phyloP scores from a whole-genome alignment of 2,329 filamentous ascomycete genomes.

The Monosporascus ibericus region DNA sequence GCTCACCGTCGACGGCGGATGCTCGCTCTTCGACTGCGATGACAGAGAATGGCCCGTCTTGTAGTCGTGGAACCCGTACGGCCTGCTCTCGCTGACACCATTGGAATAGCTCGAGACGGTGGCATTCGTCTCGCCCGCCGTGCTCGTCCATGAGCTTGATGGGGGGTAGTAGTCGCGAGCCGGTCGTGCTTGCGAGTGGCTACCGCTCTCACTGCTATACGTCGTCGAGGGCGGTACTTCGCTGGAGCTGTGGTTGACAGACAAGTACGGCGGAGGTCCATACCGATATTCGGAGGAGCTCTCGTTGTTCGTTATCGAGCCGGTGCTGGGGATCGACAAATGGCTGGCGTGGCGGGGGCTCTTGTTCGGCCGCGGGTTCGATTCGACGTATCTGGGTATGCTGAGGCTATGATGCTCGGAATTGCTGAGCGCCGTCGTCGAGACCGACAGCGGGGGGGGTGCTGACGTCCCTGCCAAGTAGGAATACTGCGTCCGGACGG shows the following conservation, averaged over 20 bases:
- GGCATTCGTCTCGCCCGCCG: slow-evolving; percentile 37
- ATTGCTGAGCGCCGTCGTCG: slow-evolving; percentile 31
- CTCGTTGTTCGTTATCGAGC: slow-evolving; percentile 44
- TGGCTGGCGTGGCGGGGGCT: slow-evolving; percentile 50
- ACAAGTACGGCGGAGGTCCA: slow-evolving; percentile 36
- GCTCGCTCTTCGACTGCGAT: slow-evolving; percentile 25
- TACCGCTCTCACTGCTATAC: slow-evolving; percentile 12
- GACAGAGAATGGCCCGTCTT: slow-evolving; percentile 32
- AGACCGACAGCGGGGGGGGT: slow-evolving; percentile 42
- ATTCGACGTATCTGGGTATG: slow-evolving; percentile 52
- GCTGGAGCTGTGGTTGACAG: slow-evolving; percentile 25
- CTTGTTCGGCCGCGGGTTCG: slow-evolving; percentile 48
- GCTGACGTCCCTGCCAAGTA: slow-evolving; percentile 47
- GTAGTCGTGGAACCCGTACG: slow-evolving; percentile 46
- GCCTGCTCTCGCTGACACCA: slow-evolving; percentile 33
- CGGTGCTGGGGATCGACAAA: slow-evolving; percentile 45
- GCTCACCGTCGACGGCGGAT: slow-evolving; percentile 32
- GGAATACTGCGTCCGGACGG: slow-evolving; percentile 48
- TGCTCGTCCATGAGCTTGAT: slow-evolving; percentile 45
- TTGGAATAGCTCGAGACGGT: slow-evolving; percentile 38
- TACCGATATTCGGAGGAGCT: slow-evolving; percentile 51
- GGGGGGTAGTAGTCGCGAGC: slow-evolving; percentile 50
- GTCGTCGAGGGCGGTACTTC: slow-evolving; percentile 31
- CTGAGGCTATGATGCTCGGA: slow-evolving; percentile 43
- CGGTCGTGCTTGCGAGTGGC: slow-evolving; percentile 19